phyloP scores from a whole-genome alignment of 805 yeast species.

The Candida patagonica region DNA sequence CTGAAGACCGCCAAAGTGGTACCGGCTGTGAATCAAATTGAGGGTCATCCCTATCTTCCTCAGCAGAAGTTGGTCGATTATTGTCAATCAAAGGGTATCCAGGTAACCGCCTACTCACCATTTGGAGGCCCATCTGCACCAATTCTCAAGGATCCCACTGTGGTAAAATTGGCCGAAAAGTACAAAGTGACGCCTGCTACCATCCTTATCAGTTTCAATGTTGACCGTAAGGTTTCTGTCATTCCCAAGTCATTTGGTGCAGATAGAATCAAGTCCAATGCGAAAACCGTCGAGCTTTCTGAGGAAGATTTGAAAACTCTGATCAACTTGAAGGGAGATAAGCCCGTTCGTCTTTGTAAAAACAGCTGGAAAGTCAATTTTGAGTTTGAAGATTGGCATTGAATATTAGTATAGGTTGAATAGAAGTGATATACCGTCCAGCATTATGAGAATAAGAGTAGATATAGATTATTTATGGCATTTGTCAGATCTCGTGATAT shows the following conservation, averaged over 20 bases:
- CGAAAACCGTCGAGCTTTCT: constrained; percentile 31
- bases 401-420: no score
- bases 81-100: constrained; percentile 43
- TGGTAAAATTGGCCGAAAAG: constrained; percentile 46
- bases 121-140: constrained; percentile 58
- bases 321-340: constrained; percentile 1
- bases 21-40: constrained; percentile 69
- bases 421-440: no score
- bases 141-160: constrained; percentile 40
- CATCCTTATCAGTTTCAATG: constrained; percentile 54
- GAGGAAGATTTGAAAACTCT: constrained; percentile 35
- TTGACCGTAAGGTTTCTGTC: constrained; percentile 49
- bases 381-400: constrained; percentile 1
- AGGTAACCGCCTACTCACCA: constrained; percentile 68
- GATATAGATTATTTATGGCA: no score
- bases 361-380: neutral
- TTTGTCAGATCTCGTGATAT: no score
- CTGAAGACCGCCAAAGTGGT: constrained; percentile 31
- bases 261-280: constrained; percentile 42
- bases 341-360: neutral
- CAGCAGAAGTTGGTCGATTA: constrained; percentile 50
- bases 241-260: constrained; percentile 65
- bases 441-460: no score
- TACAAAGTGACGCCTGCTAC: constrained; percentile 46
- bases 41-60: constrained; percentile 63